Evolutionary conservation across 129 eudicot species (phyloP), one percentile per base, ranked within the genome.

Genomic region (Silybum marianum): DNA sequence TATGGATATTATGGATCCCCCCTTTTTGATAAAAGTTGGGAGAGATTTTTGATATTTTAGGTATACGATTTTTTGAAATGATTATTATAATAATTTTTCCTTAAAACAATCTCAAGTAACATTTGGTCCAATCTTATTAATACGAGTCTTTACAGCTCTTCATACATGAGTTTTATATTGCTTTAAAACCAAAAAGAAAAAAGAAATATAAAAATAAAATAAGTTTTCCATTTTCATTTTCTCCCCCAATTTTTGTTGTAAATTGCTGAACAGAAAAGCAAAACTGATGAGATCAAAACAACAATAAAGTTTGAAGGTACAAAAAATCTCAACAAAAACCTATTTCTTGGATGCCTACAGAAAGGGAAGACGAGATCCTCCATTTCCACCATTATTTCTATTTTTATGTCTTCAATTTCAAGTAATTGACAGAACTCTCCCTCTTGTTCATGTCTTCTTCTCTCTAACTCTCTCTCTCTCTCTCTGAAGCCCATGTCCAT

Each of bases 321-420:
- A 22, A 65, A 70, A 51, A 71, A n/a, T 71, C 75, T n/a, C 48
- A 36, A 71, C 75, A 18, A 71, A 71, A 71, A 71, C 51, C 75
- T 32, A 71, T 71, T 71, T 34, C 75, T 71, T 71, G 75, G 75
- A 71, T 71, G 75, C 75, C 34, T 71, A 36, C 51, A 71, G 75
- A 71, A 77, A 63, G 71, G 60, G 71, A 74, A 82, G 70, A 84
- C 72, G 83, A 85, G 85, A 76, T 80, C 90, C 84, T 77, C 84
- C 38, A 51, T 78, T 70, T 79, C 51, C 85, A 80, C 80, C 80
- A 32, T 32, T 32, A 32, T 32, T 32, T 32, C 36, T 28, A 28
- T 28, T 32, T 32, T 32, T 3, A 69, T 82, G 84, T 75, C 89
- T 86, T 89, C 80, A 79, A 76, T 84, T 77, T 51, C 62, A 81